Evolutionary conservation across 768 basidiomycete species (phyloP), one percentile per base, ranked within the genome.

Genomic region (Mrakia hoshinonis): DNA sequence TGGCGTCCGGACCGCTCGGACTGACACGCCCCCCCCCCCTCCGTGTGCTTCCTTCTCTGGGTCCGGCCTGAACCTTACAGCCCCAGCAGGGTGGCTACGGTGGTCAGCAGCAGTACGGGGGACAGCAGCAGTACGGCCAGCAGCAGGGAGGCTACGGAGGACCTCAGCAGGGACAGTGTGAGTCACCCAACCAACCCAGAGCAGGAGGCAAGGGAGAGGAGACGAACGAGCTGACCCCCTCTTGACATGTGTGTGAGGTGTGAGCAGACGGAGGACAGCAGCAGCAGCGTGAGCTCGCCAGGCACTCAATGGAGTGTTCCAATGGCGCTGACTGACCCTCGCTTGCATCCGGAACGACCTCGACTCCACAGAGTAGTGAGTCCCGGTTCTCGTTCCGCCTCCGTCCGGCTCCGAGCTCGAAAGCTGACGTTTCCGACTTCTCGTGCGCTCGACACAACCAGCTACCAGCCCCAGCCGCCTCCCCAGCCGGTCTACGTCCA

Each of bases 401-500:
- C 15, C 15, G 11, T 12, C 4, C 49, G 18, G 7, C 22, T 34
- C 10, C 29, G 26, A 7, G n/a, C 10, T 24, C 49, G 24, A 22
- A 52, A 36, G 66, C 66, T 67, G 51, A 67, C 51, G n/a, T 12
- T 12, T 24, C 13, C 54, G n/a, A 7, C 34, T 29, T 47, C 68
- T 43, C 20, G 43, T 34, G n/a, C 52, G 7, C 6, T 18, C 51
- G 9, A 31, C 7, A 9, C 12, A 5, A 5, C 5, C 7, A 67
- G 66, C 66, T 67, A 58, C 48, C 68, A 69, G 47, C 68, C 68
- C 12, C 68, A 69, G 15, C 46, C 58, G 22, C 68, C 46, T 0
- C 68, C 68, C 4, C 68, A 69, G 48, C 68, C 46, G 31, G 68
- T 69, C n/a, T 69, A 69, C 68, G 68, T 69, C 11, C 68, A 69